Base-by-base conservation (phyloP, 2,329 filamentous ascomycete genomes). In the Fusarium nematophilum region DNA sequence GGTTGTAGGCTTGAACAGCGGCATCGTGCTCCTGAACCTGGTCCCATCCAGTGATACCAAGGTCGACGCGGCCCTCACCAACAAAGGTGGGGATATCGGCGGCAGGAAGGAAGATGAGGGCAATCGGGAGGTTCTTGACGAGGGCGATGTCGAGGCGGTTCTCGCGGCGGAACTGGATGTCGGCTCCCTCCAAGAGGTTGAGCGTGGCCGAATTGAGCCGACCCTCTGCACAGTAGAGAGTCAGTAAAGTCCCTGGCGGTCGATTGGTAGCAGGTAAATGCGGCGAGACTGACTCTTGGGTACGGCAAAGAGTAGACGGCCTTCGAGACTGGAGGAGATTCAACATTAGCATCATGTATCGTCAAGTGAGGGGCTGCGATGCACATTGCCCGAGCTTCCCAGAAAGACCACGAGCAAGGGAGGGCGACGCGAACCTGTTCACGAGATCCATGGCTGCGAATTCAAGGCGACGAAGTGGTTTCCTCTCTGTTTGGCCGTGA, bases 41-140 rank as follows among this genome's bases (percentile, higher is more conserved):
- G 74, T 99, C 95, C 70, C 87, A 86, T 44, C 95, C 95, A 0
- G 95, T 98, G 73, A 99, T 99, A 61, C 95, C 95, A 13, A 99
- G 83, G 72, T 97, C 93, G 40, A 97, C 92, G 60, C 90, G 89
- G 54, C 95, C 95, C 78, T 98, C 93, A 53, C 94, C 94, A 40
- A 99, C 93, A 73, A 98, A 98, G 31, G 93, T 97, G 5, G 95
- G 95, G 72, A 99, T 99, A 75, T 99, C 95, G 66, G 93, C 93
- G 30, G 94, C 95, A 25, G 95, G 95, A 21, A 99, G 90, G 82
- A 99, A 99, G 73, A 99, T 89, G 57, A 99, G 90, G 13, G 95
- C 95, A 69, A 99, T 92, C 29, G 91, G 92, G 23, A 95, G 87
- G 79, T 99, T 99, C 83, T 97, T 96, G 73, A 98, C 95, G 21